Evolutionary conservation across 164 flowering plant genomes (phyloP), one percentile per base, ranked within the genome.

Genomic region (Liriodendron chinense): DNA sequence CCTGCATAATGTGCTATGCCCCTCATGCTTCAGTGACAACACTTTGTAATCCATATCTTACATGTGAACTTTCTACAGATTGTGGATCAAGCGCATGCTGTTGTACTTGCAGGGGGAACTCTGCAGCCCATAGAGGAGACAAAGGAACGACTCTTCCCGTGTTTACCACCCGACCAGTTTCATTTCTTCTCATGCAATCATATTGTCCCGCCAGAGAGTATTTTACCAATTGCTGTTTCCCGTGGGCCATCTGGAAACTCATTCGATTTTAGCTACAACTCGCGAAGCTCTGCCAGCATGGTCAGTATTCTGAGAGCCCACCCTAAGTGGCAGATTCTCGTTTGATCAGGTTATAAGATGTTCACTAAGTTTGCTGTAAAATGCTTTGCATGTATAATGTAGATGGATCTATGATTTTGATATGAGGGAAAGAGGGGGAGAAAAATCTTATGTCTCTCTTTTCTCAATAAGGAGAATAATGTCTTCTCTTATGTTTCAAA

Each of bases 51-150:
- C 53, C 23, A 43, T 14, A 68, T 69, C 43, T 68, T 48, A 28
- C 25, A 24, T 24, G 28, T 72, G 24, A 69, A 28, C 14, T 61
- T 70, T 79, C 23, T 82, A 65, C 79, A 96, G 99, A 83, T 96
- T 74, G 78, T 83, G 48, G 85, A 88, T 78, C 86, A 92, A 88
- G 94, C 97, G 68, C 99, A 87, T 84, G 98, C 99, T 72, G 92
- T 96, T 72, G 80, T 96, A 62, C 80, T 96, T 79, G 97, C 97
- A 12, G 98, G 99, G 20, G 99, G 98, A 26, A 96, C 99, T 69
- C 85, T 96, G 80, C 98, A 93, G 79, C 99, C 99, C 28, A 85
- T 94, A 65, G 98, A 93, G 83, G 98, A 94, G 81, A 94, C 92
- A 78, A 86, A 86, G 82, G 93, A 89, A 80, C 84, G 98, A 48